phyloP scores from a whole-genome alignment of 1,284 basidiomycete genomes.

The Tetrapyrgos nigripes region DNA sequence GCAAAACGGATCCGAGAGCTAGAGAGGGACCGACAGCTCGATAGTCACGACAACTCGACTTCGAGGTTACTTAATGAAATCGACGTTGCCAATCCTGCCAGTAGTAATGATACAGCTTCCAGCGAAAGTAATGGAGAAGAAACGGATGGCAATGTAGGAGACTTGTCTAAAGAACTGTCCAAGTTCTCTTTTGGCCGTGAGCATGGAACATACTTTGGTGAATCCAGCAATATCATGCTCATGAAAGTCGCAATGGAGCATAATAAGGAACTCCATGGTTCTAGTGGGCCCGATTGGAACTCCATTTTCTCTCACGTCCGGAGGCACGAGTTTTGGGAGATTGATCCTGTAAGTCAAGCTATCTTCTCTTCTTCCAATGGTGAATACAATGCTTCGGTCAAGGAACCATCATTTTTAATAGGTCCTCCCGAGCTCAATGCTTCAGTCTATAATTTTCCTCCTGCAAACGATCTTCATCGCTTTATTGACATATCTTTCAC shows the following conservation, averaged over 20 bases:
- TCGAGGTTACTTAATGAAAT: no score
- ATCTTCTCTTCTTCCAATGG: not conserved
- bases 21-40: no score
- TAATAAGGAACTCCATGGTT: not conserved
- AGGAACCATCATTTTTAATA: not conserved
- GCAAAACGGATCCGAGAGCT: no score
- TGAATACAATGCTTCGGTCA: not conserved
- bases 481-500: slow-evolving; percentile 68
- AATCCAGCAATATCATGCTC: not conserved
- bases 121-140: no score
- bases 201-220: not conserved
- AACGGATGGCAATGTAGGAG: not conserved
- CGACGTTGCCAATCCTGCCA: no score
- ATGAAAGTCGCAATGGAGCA: not conserved
- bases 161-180: not conserved
- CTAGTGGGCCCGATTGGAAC: not conserved
- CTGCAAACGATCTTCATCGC: slow-evolving; percentile 50
- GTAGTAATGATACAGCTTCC: no score
- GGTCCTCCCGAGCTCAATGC: not conserved
- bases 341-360: not conserved
- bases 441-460: slow-evolving; percentile 50
- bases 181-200: not conserved
- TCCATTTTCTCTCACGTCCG: not conserved
- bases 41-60: no score
- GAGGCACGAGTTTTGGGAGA: not conserved